Evolutionary conservation across 129 eudicot genomes (phyloP), one percentile per base, ranked within the genome.

Genomic region (Saposhnikovia divaricata): DNA sequence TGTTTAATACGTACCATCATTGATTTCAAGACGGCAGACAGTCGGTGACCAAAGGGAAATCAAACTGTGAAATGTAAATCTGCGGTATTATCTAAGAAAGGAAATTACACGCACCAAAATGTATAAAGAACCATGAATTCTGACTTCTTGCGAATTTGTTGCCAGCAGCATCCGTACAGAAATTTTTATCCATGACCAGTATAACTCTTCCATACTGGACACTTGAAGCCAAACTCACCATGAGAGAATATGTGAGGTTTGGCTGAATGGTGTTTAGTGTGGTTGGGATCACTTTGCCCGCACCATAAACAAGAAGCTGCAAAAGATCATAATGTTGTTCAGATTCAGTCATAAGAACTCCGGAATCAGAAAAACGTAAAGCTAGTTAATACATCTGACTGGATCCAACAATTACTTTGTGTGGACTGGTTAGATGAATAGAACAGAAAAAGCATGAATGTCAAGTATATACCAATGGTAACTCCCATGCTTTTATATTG

Each of bases 231-330:
- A 95, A 81, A 73, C 84, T 80, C 72, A 95, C 91, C 16, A 47
- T 71, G 40, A 92, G 80, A 25, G 97, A 87, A 79, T 70, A 95
- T 82, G 84, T 84, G 80, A 90, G 89, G 84, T 89, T 83, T 53
- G 87, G 90, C 85, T 90, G 81, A 76, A 95, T 79, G 34, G 84
- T 80, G 6, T 76, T 84, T 37, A 95, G 88, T 27, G 94, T 83
- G 42, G 72, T 70, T 76, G 98, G 98, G 78, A 92, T 73, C 76
- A 95, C 94, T 78, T 89, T 84, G 6, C 96, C 98, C 61, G 89
- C 82, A 80, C 97, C 98, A 79, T 95, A 92, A 78, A 86, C 96
- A 81, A 92, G 90, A 85, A 95, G 94, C 98, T 95, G 94, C 79
- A 81, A 46, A 68, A 53, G 74, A 48, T 14, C 70, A 63, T 10